Base-by-base conservation (phyloP, 805 yeast species). In the Yarrowia divulgata region DNA sequence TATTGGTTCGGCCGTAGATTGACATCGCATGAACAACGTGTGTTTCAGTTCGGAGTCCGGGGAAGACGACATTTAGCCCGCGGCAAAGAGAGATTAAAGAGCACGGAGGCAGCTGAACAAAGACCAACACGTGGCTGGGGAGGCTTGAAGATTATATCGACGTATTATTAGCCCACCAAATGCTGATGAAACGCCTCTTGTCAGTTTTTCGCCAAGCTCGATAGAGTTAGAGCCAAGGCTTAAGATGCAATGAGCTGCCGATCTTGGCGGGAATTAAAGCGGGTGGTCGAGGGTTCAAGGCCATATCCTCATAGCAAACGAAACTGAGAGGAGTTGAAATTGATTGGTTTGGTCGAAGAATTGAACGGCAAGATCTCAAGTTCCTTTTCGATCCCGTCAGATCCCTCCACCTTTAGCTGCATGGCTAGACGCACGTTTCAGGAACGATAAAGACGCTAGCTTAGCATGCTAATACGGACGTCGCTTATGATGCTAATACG, bases 221-320 rank as follows among this genome's bases (percentile, higher is more conserved):
- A 52, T 52, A 35, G 13, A 52, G 57, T 52, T 52, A 52, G 37
- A 18, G 57, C 57, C 57, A 52, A 52, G 57, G 57, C 57, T 18
- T 34, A 34, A 35, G 42, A 29, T 52, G 57, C 57, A 52, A 52
- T 52, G 57, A 52, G 16, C 4, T 13, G 57, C 8, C 18, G 57
- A 52, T 52, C 57, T 52, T 35, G 57, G 57, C 57, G 42, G 40
- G 40, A 23, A 23, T 23, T 23, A 23, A 23, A 23, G 29, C 29
- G 29, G 29, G 29, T 2, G 29, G 29, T 23, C 3, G 4, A 23
- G 29, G 29, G 29, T 4, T 23, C 29, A 23, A 23, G 29, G 29
- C 29, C 29, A 23, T 23, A 4, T 23, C 4, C 4, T 23, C 29
- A 4, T 23, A 23, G 29, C 29, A 23, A 23, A 23, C 29, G 29